phyloP scores from a whole-genome alignment of 441 rosid species.

The Populus hybrid region DNA sequence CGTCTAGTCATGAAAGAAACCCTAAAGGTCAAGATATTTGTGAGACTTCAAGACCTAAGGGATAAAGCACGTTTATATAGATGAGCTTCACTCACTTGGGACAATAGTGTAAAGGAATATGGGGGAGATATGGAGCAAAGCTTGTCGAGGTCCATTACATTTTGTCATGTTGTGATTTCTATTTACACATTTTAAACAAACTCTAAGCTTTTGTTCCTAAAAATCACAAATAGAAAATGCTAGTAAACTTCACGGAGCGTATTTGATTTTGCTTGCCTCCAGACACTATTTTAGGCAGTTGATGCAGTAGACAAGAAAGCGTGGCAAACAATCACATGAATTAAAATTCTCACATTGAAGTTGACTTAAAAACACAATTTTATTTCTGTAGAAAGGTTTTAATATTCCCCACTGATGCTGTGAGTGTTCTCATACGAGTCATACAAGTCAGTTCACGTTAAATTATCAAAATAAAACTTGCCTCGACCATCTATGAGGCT shows the following conservation, averaged over 20 bases:
- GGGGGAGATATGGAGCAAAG: constrained; percentile 35
- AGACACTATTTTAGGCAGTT: neutral
- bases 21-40: neutral
- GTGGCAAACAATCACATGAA: neutral
- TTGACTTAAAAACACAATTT: neutral
- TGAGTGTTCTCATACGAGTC: neutral
- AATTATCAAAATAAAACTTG: neutral
- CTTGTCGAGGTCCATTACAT: constrained; percentile 10
- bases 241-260: neutral
- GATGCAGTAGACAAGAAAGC: neutral
- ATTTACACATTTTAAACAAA: neutral
- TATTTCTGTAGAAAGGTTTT: too few relatives aligned
- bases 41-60: neutral
- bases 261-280: neutral
- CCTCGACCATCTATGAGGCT: neutral
- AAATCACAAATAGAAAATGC: neutral
- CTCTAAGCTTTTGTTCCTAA: neutral
- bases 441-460: neutral
- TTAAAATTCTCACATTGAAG: neutral
- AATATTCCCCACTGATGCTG: neutral
- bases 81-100: neutral
- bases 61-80: constrained; percentile 18
- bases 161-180: constrained; percentile 1
- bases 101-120: constrained; percentile 21
- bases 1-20: neutral